Percentiles rank a stretch among this genome's conserved stretches.
Conservation (phyloP, 73 alveolate species). For the Urostyla sp. region DNA sequence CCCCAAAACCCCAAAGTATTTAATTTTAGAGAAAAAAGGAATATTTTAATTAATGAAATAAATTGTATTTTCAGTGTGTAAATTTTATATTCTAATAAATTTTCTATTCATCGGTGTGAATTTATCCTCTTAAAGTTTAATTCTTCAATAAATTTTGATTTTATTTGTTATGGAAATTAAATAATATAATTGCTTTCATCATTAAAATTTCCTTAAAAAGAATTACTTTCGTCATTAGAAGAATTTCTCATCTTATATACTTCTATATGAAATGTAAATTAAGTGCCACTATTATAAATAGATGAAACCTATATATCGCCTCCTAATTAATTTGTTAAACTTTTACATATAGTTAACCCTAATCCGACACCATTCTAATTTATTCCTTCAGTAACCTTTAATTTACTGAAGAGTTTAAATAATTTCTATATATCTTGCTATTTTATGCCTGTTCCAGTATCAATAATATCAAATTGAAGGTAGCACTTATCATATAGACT, state of each 20-base stretch:
- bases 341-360: conserved; percentile 18
- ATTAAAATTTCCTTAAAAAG: too few species aligned
- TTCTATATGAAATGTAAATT: neutral
- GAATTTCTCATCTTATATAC: neutral
- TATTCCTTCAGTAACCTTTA: neutral
- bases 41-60: too few species aligned
- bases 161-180: too few species aligned
- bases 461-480: neutral
- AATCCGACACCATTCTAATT: conserved; percentile 26
- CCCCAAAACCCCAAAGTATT: too few species aligned
- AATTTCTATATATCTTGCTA: neutral
- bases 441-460: conserved; percentile 17
- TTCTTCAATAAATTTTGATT: too few species aligned
- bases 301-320: neutral
- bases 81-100: too few species aligned
- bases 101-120: too few species aligned
- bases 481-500: neutral
- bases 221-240: too few species aligned
- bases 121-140: too few species aligned
- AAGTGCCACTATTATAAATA: neutral
- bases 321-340: neutral
- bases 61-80: too few species aligned
- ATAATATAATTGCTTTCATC: too few species aligned
- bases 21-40: too few species aligned
- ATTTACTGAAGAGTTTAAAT: conserved; percentile 7